These are phyloP conservation scores for Lactarius hengduanensis DNA, from an alignment of 768 basidiomycete genomes.

Conservation along the genomic window DNA sequence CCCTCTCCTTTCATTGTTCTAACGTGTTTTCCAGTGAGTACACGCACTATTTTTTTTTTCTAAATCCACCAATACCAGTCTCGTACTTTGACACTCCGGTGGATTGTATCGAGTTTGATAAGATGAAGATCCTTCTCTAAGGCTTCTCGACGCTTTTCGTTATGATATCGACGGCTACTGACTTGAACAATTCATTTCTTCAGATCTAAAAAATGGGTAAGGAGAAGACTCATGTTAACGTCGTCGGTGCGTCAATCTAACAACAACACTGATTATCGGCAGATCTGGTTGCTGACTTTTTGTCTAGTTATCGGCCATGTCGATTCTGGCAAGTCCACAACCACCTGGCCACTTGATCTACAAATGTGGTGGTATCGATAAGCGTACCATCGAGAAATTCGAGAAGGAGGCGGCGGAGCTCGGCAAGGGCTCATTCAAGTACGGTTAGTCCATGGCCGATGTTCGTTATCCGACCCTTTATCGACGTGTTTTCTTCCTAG, in stretches of 20 bases:
- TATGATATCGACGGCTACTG: conserved; percentile 16
- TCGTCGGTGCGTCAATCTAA: conserved; percentile 70
- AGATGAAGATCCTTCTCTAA: conserved; percentile 23
- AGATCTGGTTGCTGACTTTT: conserved; percentile 32
- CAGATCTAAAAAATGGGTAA: conserved; percentile 88
- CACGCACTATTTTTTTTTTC: conserved; percentile 19
- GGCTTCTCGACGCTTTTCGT: neutral
- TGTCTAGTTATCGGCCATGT: conserved; percentile 92
- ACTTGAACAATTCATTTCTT: conserved; percentile 12
- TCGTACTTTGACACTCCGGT: conserved; percentile 17
- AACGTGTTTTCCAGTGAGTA: conserved; percentile 45
- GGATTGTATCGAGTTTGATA: conserved; percentile 20
- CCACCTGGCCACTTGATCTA: conserved; percentile 99
- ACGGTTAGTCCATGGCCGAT: conserved; percentile 56
- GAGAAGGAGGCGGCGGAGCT: conserved; percentile 99
- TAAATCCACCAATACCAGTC: conserved; percentile 7
- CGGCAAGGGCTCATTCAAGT: conserved; percentile 98
- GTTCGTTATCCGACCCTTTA: conserved; percentile 14
- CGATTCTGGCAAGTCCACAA: conserved; percentile 99
- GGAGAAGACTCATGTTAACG: conserved; percentile 96
- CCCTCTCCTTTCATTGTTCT: conserved; percentile 41
- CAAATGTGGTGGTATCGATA: conserved; percentile 99
- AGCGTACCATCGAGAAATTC: conserved; percentile 99
- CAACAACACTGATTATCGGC: conserved; percentile 28
- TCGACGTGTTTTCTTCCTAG: conserved; percentile 45